These are phyloP conservation scores for Dittrichia graveolens DNA, from an alignment of 129 eudicot genomes.

Conservation along the genomic window DNA sequence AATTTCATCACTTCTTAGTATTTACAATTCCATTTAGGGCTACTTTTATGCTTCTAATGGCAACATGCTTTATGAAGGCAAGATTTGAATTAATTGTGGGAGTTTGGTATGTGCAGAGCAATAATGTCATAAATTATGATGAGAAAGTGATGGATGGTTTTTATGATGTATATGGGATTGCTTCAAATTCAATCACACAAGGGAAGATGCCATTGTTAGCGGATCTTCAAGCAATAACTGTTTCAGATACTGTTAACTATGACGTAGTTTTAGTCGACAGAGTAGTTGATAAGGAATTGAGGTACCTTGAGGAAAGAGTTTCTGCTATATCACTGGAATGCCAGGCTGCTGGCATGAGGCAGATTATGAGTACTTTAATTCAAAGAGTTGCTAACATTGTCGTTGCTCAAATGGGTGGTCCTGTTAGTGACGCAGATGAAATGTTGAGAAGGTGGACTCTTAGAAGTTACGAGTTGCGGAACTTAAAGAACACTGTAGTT, in stretches of 20 bases:
- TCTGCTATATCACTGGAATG: constrained; percentile 47
- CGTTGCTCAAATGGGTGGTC: constrained; percentile 92
- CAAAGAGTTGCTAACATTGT: constrained; percentile 70
- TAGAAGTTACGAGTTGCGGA: constrained; percentile 56
- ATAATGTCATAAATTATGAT: constrained; percentile 73
- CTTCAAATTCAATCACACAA: constrained; percentile 54
- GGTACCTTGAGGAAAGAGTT: constrained; percentile 67
- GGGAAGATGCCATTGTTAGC: constrained; percentile 75
- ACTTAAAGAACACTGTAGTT: constrained; percentile 53
- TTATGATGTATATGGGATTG: constrained; percentile 73
- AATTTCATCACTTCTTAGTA: constrained; percentile 11
- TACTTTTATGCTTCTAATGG: constrained; percentile 28
- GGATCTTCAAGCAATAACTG: constrained; percentile 67
- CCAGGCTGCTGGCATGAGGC: constrained; percentile 46
- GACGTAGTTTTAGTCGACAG: constrained; percentile 84
- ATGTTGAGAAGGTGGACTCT: constrained; percentile 70
- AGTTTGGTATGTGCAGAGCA: constrained; percentile 63
- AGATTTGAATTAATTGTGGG: constrained; percentile 23
- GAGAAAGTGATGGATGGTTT: constrained; percentile 87
- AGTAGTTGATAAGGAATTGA: constrained; percentile 53
- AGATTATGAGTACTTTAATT: constrained; percentile 49
- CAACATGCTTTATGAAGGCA: constrained; percentile 23
- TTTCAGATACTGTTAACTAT: constrained; percentile 56
- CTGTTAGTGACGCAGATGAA: constrained; percentile 79
- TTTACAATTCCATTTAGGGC: constrained; percentile 15